phyloP scores from a whole-genome alignment of 345 rosid genomes.

The Boechera retrofracta region DNA sequence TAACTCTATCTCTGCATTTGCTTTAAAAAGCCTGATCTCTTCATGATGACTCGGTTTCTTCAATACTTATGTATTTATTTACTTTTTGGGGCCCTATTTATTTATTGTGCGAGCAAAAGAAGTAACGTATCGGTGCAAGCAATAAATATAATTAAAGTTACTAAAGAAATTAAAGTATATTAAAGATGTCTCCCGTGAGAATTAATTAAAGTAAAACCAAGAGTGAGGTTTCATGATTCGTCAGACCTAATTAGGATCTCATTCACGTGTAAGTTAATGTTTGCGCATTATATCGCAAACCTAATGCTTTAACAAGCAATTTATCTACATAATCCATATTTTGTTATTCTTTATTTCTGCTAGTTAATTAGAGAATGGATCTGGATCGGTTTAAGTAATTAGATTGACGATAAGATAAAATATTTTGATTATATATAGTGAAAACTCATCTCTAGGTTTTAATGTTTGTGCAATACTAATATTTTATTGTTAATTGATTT shows the following conservation, averaged over 20 bases:
- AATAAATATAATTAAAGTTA: constrained; percentile 30
- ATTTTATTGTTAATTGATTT: background rate
- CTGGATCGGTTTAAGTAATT: constrained; percentile 22
- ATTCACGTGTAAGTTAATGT: constrained; percentile 33
- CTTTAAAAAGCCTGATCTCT: constrained; percentile 25
- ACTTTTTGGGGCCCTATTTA: constrained; percentile 12
- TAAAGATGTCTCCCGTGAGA: constrained; percentile 37
- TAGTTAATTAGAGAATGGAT: constrained; percentile 18
- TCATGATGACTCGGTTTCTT: constrained; percentile 32
- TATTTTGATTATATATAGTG: background rate
- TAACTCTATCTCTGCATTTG: background rate
- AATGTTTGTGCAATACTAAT: constrained; percentile 16
- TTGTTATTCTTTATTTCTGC: background rate
- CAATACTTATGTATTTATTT: background rate
- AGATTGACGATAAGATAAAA: background rate
- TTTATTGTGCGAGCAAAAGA: constrained; percentile 35
- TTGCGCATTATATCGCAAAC: constrained; percentile 32
- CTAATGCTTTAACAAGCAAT: constrained; percentile 19
- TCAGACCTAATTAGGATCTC: constrained; percentile 39
- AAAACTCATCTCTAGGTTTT: constrained; percentile 1
- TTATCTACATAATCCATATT: background rate
- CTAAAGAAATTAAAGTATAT: constrained; percentile 25
- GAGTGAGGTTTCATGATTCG: constrained; percentile 37
- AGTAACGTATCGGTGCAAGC: constrained; percentile 33
- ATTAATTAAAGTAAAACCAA: constrained; percentile 40